Percentiles rank a stretch among this genome's conserved stretches.
phyloP scores from a whole-genome alignment of 2,329 filamentous ascomycete species.

The Fusarium domesticum region DNA sequence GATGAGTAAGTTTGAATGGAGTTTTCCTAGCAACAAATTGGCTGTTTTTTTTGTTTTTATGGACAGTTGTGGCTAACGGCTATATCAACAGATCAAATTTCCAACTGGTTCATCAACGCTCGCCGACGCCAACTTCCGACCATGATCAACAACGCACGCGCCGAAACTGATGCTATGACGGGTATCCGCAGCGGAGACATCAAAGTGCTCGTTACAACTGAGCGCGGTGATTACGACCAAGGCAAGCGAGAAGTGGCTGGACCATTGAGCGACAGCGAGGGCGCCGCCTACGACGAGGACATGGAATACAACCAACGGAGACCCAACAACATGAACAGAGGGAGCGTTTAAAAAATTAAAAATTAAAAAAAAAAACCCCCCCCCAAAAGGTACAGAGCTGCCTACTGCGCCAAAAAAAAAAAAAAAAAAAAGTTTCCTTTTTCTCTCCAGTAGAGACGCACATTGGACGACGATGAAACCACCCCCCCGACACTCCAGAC shows the following conservation, averaged over 20 bases:
- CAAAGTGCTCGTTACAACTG: conserved; percentile 39
- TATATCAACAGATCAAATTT: conserved; percentile 58
- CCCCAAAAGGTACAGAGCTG: too few species aligned
- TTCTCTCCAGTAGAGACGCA: too few species aligned
- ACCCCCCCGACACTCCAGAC: too few species aligned
- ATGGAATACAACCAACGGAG: conserved; percentile 34
- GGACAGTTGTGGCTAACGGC: conserved; percentile 14
- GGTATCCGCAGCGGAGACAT: conserved; percentile 34
- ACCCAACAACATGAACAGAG: conserved; percentile 41
- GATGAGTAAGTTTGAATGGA: conserved; percentile 59
- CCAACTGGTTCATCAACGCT: conserved; percentile 80
- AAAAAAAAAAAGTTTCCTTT: too few species aligned
- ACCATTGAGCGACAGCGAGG: conserved; percentile 48
- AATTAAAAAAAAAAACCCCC: too few species aligned
- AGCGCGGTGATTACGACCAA: conserved; percentile 39
- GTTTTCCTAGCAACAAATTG: too few species aligned
- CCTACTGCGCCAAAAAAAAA: too few species aligned
- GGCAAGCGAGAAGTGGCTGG: conserved; percentile 35
- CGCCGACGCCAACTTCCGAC: conserved; percentile 62
- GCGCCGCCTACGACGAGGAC: conserved; percentile 45
- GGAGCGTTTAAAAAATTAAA: conserved; percentile 46
- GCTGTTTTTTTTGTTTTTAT: too few species aligned
- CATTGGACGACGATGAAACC: too few species aligned
- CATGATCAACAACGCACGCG: conserved; percentile 56
- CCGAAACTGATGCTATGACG: conserved; percentile 49